These are phyloP conservation scores for Eucalyptus microcorys DNA, from an alignment of 345 rosid genomes.

Conservation along the genomic window DNA sequence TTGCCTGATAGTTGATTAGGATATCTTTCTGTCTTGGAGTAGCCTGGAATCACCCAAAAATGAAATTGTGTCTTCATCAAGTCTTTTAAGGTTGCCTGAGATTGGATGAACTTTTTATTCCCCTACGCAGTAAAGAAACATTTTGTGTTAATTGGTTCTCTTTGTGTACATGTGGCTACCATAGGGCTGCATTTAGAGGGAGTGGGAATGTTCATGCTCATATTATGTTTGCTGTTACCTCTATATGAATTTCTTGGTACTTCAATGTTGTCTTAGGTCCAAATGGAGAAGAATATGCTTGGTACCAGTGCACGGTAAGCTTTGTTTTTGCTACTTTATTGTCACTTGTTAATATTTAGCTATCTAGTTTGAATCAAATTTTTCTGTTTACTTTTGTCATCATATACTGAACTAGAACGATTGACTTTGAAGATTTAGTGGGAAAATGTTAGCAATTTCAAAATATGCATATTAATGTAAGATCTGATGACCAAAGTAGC, in stretches of 20 bases:
- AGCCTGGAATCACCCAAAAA: not conserved
- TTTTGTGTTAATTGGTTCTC: not conserved
- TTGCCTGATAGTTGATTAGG: not conserved
- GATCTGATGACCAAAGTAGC: not conserved
- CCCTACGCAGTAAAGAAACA: not conserved
- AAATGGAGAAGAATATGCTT: slow-evolving; percentile 85
- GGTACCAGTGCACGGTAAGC: slow-evolving; percentile 98
- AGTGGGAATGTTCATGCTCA: not conserved
- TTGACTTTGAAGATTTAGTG: not conserved
- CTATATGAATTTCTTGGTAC: not conserved
- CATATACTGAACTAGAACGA: not conserved
- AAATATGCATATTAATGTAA: not conserved
- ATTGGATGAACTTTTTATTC: not conserved
- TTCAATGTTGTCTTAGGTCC: slow-evolving; percentile 45
- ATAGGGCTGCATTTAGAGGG: not conserved
- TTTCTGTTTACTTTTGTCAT: not conserved
- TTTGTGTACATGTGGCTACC: not conserved
- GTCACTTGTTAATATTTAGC: not conserved
- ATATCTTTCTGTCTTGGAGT: not conserved
- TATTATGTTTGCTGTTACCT: not conserved
- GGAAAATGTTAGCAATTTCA: not conserved
- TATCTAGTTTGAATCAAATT: not conserved
- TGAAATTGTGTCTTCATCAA: not conserved
- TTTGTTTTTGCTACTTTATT: not conserved
- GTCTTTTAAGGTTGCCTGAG: not conserved